These are phyloP conservation scores for Anethum foeniculum DNA, from an alignment of 140 eudicot genomes.

Conservation along the genomic window DNA sequence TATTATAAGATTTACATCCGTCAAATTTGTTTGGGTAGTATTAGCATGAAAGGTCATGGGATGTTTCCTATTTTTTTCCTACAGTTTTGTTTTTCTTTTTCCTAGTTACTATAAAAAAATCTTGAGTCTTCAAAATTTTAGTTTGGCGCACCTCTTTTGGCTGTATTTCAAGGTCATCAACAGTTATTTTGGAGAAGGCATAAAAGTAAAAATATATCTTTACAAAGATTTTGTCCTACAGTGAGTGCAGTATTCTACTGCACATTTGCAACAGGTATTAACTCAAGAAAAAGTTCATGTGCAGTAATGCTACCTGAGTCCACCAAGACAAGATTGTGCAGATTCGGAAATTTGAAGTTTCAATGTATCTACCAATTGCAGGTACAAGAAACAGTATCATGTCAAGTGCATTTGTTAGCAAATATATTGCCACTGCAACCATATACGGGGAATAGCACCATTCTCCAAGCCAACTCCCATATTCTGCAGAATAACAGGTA, in stretches of 20 bases:
- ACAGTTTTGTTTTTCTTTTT: background rate
- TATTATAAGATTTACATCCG: background rate
- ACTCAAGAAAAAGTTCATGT: background rate
- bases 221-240: background rate
- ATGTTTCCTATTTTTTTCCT: background rate
- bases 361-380: constrained; percentile 83
- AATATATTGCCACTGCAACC: constrained; percentile 77
- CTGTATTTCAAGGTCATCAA: background rate
- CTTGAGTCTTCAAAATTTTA: background rate
- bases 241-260: background rate
- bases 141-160: background rate
- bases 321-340: constrained; percentile 67
- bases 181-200: background rate
- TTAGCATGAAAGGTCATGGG: background rate
- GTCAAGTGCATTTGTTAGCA: constrained; percentile 79
- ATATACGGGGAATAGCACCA: constrained; percentile 98
- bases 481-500: constrained; percentile 57
- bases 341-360: constrained; percentile 69
- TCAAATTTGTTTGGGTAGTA: background rate
- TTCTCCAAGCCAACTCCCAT: constrained; percentile 80
- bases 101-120: background rate
- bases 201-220: background rate
- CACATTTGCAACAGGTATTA: background rate
- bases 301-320: constrained; percentile 68
- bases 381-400: constrained; percentile 92